Base-by-base conservation (phyloP, 108 stramenopile genomes). In the Skeletonema marinoi region DNA sequence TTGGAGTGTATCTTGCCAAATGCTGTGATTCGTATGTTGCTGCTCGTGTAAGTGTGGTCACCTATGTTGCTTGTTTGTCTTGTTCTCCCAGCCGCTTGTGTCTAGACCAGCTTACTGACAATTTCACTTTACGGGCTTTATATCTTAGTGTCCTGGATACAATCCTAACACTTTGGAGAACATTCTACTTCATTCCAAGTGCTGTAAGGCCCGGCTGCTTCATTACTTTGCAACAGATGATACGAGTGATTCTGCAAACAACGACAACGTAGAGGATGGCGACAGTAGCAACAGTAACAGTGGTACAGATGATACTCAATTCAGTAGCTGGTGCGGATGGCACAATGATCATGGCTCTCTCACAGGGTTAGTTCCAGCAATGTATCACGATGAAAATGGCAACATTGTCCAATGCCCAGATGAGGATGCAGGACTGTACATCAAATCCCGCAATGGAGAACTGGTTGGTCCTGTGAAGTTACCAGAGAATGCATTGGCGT, bases 261-360 rank as follows among this genome's bases (percentile, higher is more conserved):
- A 46, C 14, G 59, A 38, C 14, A 46, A 38, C 29, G 44, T 35
- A 44, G 36, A 70, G n/a, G 59, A 17, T 32, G 70, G 66, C 17
- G 73, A 35, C 32, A 64, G 41, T 5, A 44, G 66, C 17, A 73
- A 35, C 21, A 64, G 41, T 5, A 44, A 48, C 46, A n/a, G 46
- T n/a, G 13, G 50, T 50, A 14, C 3, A 3, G 17, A 50, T 17
- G 48, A 50, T 10, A 50, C 48, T 50, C n/a, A 75, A 33, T 87
- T 86, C 36, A 84, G 78, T 39, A 70, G 82, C 66, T 99, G 98
- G 98, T 99, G 98, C 71, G 97, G 98, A 51, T 98, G 32, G 30
- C 89, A 92, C 71, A 71, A 89, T 71, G 89, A 89, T 70, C 90
- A 90, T 51, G 94, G 96, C n/a, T 93, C 90, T 13, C 74, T 99